Conservation (phyloP, 768 basidiomycete genomes). For the Amanita rimosa region DNA sequence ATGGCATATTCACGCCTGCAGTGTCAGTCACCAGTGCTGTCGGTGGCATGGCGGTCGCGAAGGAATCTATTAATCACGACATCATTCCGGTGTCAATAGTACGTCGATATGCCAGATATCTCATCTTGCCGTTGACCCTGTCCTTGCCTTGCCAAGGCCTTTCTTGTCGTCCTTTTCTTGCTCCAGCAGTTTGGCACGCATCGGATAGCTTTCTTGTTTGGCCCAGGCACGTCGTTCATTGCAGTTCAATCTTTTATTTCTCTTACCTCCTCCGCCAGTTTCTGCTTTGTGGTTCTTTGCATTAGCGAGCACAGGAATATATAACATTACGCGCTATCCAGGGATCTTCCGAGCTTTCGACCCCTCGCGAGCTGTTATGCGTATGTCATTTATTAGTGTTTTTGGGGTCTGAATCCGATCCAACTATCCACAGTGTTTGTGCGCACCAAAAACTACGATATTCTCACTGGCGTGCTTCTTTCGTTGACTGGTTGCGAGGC, state of each 20-base stretch:
- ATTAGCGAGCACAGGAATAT: constrained; percentile 39
- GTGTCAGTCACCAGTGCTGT: constrained; percentile 62
- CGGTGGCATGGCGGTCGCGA: constrained; percentile 55
- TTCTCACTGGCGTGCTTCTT: constrained; percentile 53
- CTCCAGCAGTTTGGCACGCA: constrained; percentile 51
- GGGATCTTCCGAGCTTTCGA: constrained; percentile 58
- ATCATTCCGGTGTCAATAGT: constrained; percentile 53
- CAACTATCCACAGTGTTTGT: constrained; percentile 38
- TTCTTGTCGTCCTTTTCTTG: constrained; percentile 46
- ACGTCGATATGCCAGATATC: constrained; percentile 8
- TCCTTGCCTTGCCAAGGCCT: constrained; percentile 20
- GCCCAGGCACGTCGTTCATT: constrained; percentile 30
- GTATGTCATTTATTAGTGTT: constrained; percentile 21
- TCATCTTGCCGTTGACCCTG: neutral
- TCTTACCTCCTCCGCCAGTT: constrained; percentile 19
- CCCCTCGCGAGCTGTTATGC: constrained; percentile 51
- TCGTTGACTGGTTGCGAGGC: constrained; percentile 64
- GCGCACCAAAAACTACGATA: constrained; percentile 47
- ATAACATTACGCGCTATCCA: constrained; percentile 42
- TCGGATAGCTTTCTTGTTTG: constrained; percentile 38
- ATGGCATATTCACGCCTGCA: constrained; percentile 59
- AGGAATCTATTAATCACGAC: constrained; percentile 30
- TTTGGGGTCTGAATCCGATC: neutral
- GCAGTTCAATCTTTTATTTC: neutral
- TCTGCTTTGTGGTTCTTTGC: constrained; percentile 47